Base-by-base conservation (phyloP, 2,329 filamentous ascomycete genomes). In the Trichoderma polysporum region DNA sequence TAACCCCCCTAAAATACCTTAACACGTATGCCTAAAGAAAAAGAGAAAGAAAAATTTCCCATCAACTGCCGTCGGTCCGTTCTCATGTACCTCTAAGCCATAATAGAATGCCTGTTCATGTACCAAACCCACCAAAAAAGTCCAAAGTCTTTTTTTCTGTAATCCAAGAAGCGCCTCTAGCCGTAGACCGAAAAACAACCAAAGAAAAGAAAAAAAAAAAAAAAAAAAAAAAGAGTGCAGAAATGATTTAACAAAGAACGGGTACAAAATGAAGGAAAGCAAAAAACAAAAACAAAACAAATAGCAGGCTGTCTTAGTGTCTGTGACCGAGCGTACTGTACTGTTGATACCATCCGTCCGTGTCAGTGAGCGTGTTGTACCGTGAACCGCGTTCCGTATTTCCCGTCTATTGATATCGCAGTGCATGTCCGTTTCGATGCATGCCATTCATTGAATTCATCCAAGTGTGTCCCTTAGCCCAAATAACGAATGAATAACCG, bases 101-200 rank as follows among this genome's bases (percentile, higher is more conserved):
- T 56, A 64, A 25, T 27, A 47, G 15, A 56, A 45, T 47, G 50
- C 50, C 50, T 53, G 12, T 53, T 19, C 50, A 63, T 47, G 60
- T 45, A 47, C 37, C 64, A 37, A 25, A 49, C 17, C 50, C 25
- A 54, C 31, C 37, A n/a, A n/a, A 22, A 58, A 31, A 65, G n/a
- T 19, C 39, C 52, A 49, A 57, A 54, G 56, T 50, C 49, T 50
- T 19, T 47, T 61, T 66, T 66, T 61, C 64, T 66, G 49, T 66
- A 66, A 56, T 52, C 64, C 64, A 59, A 35, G 15, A 61, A 52
- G 57, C 64, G 64, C 64, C 64, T 61, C 56, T 66, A 66, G 25
- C 64, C 49, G 27, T 66, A 61, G 29, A 35, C 35, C 61, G 56
- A 52, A 47, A 50, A 52, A 54, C 58, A 66, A 59, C 62, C 60